Conservation (phyloP, 108 stramenopile species). For the Cyclostephanos tholiformis region DNA sequence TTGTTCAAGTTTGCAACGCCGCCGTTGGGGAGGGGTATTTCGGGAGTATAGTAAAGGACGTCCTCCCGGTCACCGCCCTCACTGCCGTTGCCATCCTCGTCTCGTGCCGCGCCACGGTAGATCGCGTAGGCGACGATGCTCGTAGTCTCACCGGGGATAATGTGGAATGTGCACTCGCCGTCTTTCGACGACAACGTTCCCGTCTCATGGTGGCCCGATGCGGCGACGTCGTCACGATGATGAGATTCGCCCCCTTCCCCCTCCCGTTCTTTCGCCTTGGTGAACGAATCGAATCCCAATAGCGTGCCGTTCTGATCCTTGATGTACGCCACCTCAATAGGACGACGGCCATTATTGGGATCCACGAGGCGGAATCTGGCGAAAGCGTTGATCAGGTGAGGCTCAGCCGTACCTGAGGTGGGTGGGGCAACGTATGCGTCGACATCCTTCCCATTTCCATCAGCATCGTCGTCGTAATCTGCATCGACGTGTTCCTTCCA, state of each 20-base stretch:
- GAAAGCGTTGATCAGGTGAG: slow-evolving; percentile 55
- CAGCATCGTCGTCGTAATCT: slow-evolving; percentile 23
- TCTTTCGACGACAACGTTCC: slow-evolving; percentile 9
- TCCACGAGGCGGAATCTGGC: slow-evolving; percentile 51
- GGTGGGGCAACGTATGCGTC: slow-evolving; percentile 7
- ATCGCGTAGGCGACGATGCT: slow-evolving; percentile 48
- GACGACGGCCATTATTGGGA: slow-evolving; percentile 26
- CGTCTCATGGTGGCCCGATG: not conserved
- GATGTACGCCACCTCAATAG: slow-evolving; percentile 79
- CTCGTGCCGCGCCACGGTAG: slow-evolving; percentile 26
- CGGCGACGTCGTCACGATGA: not conserved
- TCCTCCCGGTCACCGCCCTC: slow-evolving; percentile 20
- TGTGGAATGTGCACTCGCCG: slow-evolving; percentile 51
- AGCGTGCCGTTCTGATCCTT: slow-evolving; percentile 75
- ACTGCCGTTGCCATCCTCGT: slow-evolving; percentile 17
- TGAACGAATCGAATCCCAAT: slow-evolving; percentile 69
- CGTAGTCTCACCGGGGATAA: slow-evolving; percentile 50
- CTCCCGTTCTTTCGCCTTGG: slow-evolving; percentile 15
- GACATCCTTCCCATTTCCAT: slow-evolving; percentile 13
- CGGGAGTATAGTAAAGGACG: slow-evolving; percentile 31
- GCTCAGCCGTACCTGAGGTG: slow-evolving; percentile 39
- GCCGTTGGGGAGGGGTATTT: slow-evolving; percentile 23
- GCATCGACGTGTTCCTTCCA: slow-evolving; percentile 58
- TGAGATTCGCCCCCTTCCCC: slow-evolving; percentile 2
- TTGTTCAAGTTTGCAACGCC: slow-evolving; percentile 4